Evolutionary conservation across 805 yeast genomes (phyloP), one percentile per base, ranked within the genome.

Genomic region (Starmerella sirachaensis): DNA sequence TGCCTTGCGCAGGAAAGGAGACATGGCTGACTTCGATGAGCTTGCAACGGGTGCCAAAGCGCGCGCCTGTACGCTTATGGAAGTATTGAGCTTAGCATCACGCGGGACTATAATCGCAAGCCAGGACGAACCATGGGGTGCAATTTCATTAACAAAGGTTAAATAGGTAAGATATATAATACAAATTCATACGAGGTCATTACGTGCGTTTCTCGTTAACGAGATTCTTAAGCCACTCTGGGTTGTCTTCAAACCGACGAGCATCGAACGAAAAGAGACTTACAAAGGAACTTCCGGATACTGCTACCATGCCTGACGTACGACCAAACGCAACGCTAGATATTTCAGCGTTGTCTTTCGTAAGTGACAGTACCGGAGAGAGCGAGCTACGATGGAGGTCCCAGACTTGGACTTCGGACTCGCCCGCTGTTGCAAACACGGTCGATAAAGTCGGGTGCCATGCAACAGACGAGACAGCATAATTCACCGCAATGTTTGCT

Each of bases 11-110:
- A 18, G 17, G 20, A 28, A 29, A 5, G 45, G 42, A 12, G 30
- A 37, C 16, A 9, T 17, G 1, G 38, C 17, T 11, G 19, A 13
- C 18, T 38, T 47, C 27, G 40, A 35, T 18, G 40, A 33, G 5
- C 31, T 47, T 10, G 45, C 46, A 3, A 22, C 24, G 6, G 22
- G 35, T 14, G 27, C 38, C 5, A n/a, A 18, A 12, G 29, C 33
- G 17, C 41, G 43, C 10, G 47, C 51, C n/a, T 30, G 41, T 28
- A 38, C 36, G 25, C 35, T 47, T 7, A 25, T 47, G 41, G 51
- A 47, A 26, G 37, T 47, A 24, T 40, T 47, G 18, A 26, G 7
- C 1, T 33, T 38, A n/a, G 45, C 47, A 3, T 41, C 43, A 7
- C 25, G 28, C 21, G 47, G 47, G 27, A 29, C 33, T 7, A 38